Conservation (phyloP, 805 yeast genomes). For the Brettanomyces custersianus region DNA sequence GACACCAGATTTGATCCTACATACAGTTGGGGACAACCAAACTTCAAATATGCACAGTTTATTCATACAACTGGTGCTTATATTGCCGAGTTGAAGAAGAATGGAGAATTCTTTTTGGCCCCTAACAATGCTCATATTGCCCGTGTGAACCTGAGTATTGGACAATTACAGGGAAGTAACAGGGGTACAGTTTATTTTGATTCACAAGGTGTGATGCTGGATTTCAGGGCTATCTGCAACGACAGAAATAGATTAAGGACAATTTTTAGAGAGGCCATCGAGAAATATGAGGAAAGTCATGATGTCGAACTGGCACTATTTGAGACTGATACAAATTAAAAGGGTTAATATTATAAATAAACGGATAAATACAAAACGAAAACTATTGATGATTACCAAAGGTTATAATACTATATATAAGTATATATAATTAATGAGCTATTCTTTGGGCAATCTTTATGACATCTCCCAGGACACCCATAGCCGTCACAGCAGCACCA, state of each 20-base stretch:
- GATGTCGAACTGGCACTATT: slow-evolving; percentile 20
- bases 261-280: slow-evolving; percentile 53
- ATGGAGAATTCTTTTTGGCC: slow-evolving; percentile 71
- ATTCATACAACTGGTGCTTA: slow-evolving; percentile 86
- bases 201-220: slow-evolving; percentile 66
- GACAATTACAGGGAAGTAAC: slow-evolving; percentile 16
- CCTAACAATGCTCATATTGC: slow-evolving; percentile 82
- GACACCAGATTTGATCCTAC: slow-evolving; percentile 48
- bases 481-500: slow-evolving; percentile 61
- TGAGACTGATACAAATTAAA: slow-evolving; percentile 6
- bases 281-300: slow-evolving; percentile 31
- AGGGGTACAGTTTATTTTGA: slow-evolving; percentile 36
- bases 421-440: slow-evolving; percentile 26
- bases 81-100: slow-evolving; percentile 75
- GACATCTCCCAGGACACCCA: slow-evolving; percentile 89
- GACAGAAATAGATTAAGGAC: slow-evolving; percentile 37
- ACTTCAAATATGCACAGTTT: slow-evolving; percentile 76
- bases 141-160: slow-evolving; percentile 46
- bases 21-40: slow-evolving; percentile 90
- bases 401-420: background rate
- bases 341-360: background rate
- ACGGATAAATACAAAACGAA: background rate
- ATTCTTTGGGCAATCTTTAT: slow-evolving; percentile 87
- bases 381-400: background rate
- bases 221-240: slow-evolving; percentile 55